These are phyloP conservation scores for Cryphonectria nitschkei DNA, from an alignment of 2,329 filamentous ascomycete genomes.

Conservation along the genomic window DNA sequence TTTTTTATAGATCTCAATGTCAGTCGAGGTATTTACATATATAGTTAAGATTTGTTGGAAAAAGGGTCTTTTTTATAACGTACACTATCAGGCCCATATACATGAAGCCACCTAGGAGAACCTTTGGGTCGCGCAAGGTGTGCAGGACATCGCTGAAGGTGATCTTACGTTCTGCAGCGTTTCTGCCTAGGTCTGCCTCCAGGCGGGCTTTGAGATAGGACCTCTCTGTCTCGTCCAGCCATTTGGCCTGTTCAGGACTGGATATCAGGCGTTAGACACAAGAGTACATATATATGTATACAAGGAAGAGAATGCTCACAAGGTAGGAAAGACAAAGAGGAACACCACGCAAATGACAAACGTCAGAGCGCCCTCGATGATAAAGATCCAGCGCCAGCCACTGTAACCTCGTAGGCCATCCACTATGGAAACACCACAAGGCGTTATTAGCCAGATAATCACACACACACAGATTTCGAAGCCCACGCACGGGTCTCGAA, in stretches of 20 bases:
- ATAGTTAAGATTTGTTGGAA: background rate
- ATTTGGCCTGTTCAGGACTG: constrained; percentile 70
- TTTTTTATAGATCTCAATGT: too few species aligned
- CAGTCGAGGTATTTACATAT: background rate
- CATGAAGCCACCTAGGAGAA: constrained; percentile 77
- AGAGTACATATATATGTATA: background rate
- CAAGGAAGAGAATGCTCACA: constrained; percentile 44
- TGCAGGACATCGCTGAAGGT: constrained; percentile 60
- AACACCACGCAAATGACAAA: constrained; percentile 63
- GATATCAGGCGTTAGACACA: constrained; percentile 9
- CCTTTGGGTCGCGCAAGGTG: constrained; percentile 74
- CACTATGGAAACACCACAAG: constrained; percentile 49
- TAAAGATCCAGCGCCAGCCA: constrained; percentile 84
- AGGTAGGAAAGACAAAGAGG: constrained; percentile 73
- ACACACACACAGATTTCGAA: too few species aligned
- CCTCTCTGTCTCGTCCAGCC: constrained; percentile 72
- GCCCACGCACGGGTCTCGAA: background rate
- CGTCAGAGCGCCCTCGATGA: constrained; percentile 72
- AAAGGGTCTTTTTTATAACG: background rate
- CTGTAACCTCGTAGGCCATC: constrained; percentile 67
- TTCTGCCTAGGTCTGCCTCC: constrained; percentile 68
- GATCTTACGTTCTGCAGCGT: constrained; percentile 65
- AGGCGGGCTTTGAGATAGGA: constrained; percentile 68
- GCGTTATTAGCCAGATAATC: too few species aligned
- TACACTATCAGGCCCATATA: constrained; percentile 66